These are phyloP conservation scores for Carex arenaria DNA, from an alignment of 202 grass and related monocot genomes.

Conservation along the genomic window DNA sequence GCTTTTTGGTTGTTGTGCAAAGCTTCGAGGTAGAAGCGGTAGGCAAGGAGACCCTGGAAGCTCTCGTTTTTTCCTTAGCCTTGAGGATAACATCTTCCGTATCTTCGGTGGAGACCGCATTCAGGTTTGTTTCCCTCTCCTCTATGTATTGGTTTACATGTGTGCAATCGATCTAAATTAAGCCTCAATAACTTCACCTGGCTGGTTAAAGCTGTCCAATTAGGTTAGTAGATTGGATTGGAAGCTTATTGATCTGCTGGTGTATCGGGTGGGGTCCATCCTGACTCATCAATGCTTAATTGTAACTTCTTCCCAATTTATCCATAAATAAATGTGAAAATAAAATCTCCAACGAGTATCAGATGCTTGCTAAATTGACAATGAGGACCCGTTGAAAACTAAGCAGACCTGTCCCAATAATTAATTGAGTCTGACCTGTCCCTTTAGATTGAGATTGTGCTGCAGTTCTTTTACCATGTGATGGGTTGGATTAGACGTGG, in stretches of 20 bases:
- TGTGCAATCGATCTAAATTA: background rate
- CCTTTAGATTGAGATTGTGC: background rate
- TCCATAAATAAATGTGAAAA: background rate
- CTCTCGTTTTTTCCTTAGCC: conserved; percentile 97
- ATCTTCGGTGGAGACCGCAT: conserved; percentile 97
- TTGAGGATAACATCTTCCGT: conserved; percentile 94
- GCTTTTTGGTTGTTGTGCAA: conserved; percentile 33
- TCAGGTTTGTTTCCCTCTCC: conserved; percentile 57
- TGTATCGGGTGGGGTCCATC: background rate
- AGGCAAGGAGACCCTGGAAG: conserved; percentile 97
- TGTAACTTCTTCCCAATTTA: background rate
- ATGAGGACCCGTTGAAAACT: background rate
- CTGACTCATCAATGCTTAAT: background rate
- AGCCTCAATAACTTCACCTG: background rate
- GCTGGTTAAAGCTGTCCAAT: background rate
- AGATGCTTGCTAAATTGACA: background rate
- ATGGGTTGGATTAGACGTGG: background rate
- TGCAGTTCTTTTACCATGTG: background rate
- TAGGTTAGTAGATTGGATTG: background rate
- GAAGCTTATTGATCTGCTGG: background rate
- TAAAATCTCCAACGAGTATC: background rate
- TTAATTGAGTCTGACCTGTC: background rate
- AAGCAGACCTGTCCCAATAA: background rate
- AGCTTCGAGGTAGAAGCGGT: conserved; percentile 94
- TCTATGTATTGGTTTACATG: background rate